Evolutionary conservation across 1,284 basidiomycete species (phyloP), one percentile per base, ranked within the genome.

Genomic region (Moesziomyces antarcticus): DNA sequence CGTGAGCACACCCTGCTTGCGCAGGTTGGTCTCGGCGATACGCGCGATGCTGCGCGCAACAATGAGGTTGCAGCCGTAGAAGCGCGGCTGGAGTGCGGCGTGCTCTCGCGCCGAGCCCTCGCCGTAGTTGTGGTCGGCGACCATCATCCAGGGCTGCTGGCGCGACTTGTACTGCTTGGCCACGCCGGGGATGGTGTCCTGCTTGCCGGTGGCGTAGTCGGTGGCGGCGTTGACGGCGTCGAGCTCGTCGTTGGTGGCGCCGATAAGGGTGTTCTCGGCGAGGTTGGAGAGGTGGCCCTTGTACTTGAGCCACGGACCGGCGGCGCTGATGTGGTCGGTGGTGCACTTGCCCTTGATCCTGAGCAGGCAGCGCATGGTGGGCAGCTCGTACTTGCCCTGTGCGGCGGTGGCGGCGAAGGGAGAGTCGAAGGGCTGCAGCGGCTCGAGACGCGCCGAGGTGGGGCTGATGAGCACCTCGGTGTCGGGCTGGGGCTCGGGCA

Each of bases 51-150:
- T 45, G 79, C 87, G 78, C 0, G 79, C 85, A 88, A 86, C 78
- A 61, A 86, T 85, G 30, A 86, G 62, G 57, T 85, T 84, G 75
- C 81, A 83, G 22, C 93, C 93, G 81, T 97, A 96, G 87, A 96
- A 97, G 16, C 97, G 89, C 50, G 96, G 97, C 84, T 99, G 97
- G 35, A 99, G 88, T 16, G 95, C 94, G 35, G 97, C 97, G 85
- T 99, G 97, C 85, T 99, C 97, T 64, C 97, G 90, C n/a, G 94
- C 94, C 73, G 92, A 94, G 84, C 96, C 97, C 85, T 99, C 97
- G 5, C 97, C 97, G 84, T 99, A 97, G 85, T 85, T 86, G 79
- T 81, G 85, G 83, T 99, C 97, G 1, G 97, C 95, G 35, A 99
- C 88, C 50, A 99, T 86, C 78, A 95, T 92, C 95, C 96, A 99